A percentile compares a stretch with the other conserved stretches of the same genome.
Evolutionary conservation across 352 stramenopile species (phyloP).

Genomic region (Phytopythium sindhum): DNA sequence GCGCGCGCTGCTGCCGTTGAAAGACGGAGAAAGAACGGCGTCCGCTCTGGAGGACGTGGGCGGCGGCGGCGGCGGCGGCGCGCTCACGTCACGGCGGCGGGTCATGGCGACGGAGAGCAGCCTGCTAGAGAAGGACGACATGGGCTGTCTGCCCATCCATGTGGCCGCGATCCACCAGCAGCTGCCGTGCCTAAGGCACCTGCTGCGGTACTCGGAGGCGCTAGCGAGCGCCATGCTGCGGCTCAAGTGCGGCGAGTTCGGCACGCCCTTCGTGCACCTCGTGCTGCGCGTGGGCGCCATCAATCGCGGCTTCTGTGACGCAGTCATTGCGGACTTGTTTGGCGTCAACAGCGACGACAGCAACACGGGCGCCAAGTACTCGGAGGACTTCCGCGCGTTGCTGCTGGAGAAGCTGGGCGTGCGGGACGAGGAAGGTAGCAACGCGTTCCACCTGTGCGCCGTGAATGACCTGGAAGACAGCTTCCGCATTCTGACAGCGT

Average conservation of each 20-base stretch:
- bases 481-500: conserved; percentile 42
- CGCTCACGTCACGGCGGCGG: conserved; percentile 20
- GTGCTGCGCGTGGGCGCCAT: conserved; percentile 62
- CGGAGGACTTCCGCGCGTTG: conserved; percentile 37
- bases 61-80: not conserved
- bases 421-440: conserved; percentile 73
- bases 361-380: conserved; percentile 12
- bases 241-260: conserved; percentile 58
- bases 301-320: conserved; percentile 41
- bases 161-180: conserved; percentile 63
- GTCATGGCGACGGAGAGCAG: conserved; percentile 48
- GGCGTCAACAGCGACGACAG: conserved; percentile 1
- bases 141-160: conserved; percentile 80
- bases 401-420: conserved; percentile 48
- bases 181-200: conserved; percentile 31
- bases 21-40: conserved; percentile 5
- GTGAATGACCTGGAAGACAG: conserved; percentile 50
- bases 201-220: conserved; percentile 60
- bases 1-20: conserved; percentile 39
- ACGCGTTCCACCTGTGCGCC: conserved; percentile 77
- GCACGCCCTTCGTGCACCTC: conserved; percentile 67
- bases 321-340: conserved; percentile 39
- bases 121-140: conserved; percentile 80
- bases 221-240: conserved; percentile 66
- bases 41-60: not conserved